phyloP scores from a whole-genome alignment of 2,329 filamentous ascomycete genomes.

The Didymella keratinophila region DNA sequence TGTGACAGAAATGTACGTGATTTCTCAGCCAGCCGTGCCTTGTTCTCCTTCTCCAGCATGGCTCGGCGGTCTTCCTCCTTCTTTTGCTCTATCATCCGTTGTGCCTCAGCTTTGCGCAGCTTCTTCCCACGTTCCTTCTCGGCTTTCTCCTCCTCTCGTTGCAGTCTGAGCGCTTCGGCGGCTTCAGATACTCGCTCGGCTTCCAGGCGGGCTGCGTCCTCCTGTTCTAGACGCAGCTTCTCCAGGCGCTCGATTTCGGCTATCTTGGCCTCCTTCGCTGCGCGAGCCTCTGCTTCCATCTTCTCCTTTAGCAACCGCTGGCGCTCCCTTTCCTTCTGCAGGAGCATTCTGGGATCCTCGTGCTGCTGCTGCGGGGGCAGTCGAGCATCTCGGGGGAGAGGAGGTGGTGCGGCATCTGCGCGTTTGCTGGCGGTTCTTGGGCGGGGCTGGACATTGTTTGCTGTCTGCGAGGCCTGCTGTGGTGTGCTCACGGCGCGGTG shows the following conservation, averaged over 20 bases:
- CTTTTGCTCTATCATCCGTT: constrained; percentile 35
- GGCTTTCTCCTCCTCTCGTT: constrained; percentile 42
- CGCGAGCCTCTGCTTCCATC: constrained; percentile 45
- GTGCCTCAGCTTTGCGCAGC: constrained; percentile 42
- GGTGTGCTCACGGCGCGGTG: constrained; percentile 42
- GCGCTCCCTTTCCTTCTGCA: constrained; percentile 44
- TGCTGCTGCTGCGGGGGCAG: constrained; percentile 36
- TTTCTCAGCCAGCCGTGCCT: constrained; percentile 36
- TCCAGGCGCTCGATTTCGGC: constrained; percentile 42
- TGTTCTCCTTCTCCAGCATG: constrained; percentile 36
- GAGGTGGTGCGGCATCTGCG: constrained; percentile 29
- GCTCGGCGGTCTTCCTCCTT: constrained; percentile 43
- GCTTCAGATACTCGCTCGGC: constrained; percentile 41
- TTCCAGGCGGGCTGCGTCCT: constrained; percentile 40
- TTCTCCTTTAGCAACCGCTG: constrained; percentile 42
- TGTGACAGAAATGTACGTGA: constrained; percentile 30
- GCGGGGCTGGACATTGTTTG: constrained; percentile 36
- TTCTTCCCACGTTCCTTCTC: constrained; percentile 45
- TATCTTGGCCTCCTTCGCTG: constrained; percentile 40
- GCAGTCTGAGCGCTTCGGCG: constrained; percentile 37
- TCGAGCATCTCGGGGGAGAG: constrained; percentile 26
- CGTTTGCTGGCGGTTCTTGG: constrained; percentile 37
- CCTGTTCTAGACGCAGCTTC: constrained; percentile 35
- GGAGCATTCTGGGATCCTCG: constrained; percentile 44
- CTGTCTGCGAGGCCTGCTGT: constrained; percentile 27